Conservation (phyloP, 2,329 filamentous ascomycete species). For the Nigrospora oryzae region DNA sequence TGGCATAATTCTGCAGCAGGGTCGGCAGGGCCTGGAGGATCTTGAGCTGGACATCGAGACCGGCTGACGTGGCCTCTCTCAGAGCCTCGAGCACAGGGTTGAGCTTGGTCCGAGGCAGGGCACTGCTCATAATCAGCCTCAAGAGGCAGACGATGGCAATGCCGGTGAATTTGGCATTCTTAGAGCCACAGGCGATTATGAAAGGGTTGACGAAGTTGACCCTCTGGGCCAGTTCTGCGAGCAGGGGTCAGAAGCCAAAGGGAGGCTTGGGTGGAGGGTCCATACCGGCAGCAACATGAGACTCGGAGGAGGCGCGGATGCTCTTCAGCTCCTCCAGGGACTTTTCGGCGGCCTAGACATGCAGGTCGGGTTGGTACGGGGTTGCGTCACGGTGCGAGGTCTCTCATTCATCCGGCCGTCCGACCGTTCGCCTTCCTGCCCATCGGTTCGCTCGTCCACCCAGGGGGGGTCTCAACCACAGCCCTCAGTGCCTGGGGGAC, state of each 20-base stretch:
- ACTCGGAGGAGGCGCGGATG: slow-evolving; percentile 65
- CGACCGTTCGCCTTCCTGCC: too few species aligned
- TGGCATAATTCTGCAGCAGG: slow-evolving; percentile 80
- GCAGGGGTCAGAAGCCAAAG: slow-evolving; percentile 5
- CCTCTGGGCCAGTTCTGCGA: slow-evolving; percentile 70
- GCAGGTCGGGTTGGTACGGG: not conserved
- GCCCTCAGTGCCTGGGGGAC: not conserved
- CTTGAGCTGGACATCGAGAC: slow-evolving; percentile 88
- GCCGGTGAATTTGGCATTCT: slow-evolving; percentile 81
- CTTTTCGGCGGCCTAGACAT: slow-evolving; percentile 73
- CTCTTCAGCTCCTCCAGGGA: slow-evolving; percentile 82
- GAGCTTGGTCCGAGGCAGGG: slow-evolving; percentile 69
- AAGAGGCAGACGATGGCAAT: slow-evolving; percentile 87
- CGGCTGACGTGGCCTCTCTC: slow-evolving; percentile 72
- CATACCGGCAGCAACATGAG: slow-evolving; percentile 63
- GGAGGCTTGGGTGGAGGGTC: not conserved
- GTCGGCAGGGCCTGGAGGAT: slow-evolving; percentile 88
- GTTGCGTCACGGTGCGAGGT: too few species aligned
- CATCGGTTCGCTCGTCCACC: too few species aligned
- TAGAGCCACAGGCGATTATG: slow-evolving; percentile 82
- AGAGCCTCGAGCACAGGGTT: slow-evolving; percentile 84
- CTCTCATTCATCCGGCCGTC: too few species aligned
- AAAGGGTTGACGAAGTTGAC: slow-evolving; percentile 88
- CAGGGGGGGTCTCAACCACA: not conserved
- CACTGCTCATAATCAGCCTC: slow-evolving; percentile 73